Conservation (phyloP, 306 rosid species). For the Dryas octopetala region DNA sequence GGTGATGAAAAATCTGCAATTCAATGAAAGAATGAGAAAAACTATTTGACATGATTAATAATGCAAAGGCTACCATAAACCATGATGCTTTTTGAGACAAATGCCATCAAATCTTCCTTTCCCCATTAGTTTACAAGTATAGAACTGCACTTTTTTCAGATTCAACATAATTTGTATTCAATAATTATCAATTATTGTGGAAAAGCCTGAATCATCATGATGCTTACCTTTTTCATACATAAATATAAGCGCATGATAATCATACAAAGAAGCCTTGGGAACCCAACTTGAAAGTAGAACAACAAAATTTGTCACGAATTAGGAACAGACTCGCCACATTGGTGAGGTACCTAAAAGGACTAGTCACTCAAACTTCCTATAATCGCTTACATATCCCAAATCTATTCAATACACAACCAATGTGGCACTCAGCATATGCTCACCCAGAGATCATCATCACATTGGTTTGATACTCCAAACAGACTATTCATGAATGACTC, state of each 20-base stretch:
- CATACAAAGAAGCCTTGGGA: neutral
- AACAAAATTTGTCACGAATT: neutral
- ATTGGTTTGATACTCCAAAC: too few relatives aligned
- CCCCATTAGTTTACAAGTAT: slow-evolving; percentile 2
- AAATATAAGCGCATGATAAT: neutral
- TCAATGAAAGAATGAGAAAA: slow-evolving; percentile 27
- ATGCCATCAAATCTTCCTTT: neutral
- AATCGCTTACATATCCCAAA: too few relatives aligned
- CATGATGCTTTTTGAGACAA: neutral
- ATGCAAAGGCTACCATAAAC: slow-evolving; percentile 9
- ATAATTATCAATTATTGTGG: neutral
- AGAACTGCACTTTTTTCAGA: neutral
- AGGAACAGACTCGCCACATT: neutral
- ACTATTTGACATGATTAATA: slow-evolving; percentile 5
- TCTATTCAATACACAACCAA: too few relatives aligned
- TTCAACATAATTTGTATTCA: neutral
- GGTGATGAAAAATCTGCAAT: slow-evolving; percentile 89
- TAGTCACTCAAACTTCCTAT: too few relatives aligned
- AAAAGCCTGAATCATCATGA: neutral
- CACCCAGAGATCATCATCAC: too few relatives aligned
- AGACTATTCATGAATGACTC: too few relatives aligned
- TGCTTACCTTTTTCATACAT: neutral
- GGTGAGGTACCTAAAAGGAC: too few relatives aligned
- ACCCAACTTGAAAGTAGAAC: neutral
- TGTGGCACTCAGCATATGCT: too few relatives aligned